phyloP scores from a whole-genome alignment of 805 yeast genomes.

The Priceomyces medius region DNA sequence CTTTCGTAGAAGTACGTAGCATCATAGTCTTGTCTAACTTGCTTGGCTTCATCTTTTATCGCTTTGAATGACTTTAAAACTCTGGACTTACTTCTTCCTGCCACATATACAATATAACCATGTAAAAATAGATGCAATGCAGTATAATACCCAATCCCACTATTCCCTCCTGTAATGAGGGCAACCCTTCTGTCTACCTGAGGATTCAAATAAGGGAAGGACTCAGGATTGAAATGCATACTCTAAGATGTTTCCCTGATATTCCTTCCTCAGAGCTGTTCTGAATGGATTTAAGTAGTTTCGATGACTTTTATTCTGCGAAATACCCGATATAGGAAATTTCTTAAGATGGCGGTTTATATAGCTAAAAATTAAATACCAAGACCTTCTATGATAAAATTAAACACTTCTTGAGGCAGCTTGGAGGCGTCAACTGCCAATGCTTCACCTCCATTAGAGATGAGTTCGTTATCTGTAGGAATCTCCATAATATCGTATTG shows the following conservation, averaged over 20 bases:
- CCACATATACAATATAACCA: conserved; percentile 73
- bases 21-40: conserved; percentile 20
- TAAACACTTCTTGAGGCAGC: conserved; percentile 24
- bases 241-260: not conserved
- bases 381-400: conserved; percentile 14
- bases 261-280: too few relatives aligned
- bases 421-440: conserved; percentile 34
- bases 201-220: conserved; percentile 64
- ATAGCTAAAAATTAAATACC: not conserved
- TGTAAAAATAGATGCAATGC: conserved; percentile 74
- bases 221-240: conserved; percentile 40
- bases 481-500: conserved; percentile 75
- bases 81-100: conserved; percentile 62
- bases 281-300: too few relatives aligned
- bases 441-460: conserved; percentile 36
- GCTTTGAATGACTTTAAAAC: conserved; percentile 58
- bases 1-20: conserved; percentile 20
- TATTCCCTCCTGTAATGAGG: conserved; percentile 76
- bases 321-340: not conserved
- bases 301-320: not conserved
- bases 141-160: conserved; percentile 78
- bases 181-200: conserved; percentile 56
- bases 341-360: not conserved
- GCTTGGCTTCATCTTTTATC: conserved; percentile 53
- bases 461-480: conserved; percentile 48